Evolutionary conservation across 2,329 filamentous ascomycete genomes (phyloP).

Genomic region (Fusarium dimerum): DNA sequence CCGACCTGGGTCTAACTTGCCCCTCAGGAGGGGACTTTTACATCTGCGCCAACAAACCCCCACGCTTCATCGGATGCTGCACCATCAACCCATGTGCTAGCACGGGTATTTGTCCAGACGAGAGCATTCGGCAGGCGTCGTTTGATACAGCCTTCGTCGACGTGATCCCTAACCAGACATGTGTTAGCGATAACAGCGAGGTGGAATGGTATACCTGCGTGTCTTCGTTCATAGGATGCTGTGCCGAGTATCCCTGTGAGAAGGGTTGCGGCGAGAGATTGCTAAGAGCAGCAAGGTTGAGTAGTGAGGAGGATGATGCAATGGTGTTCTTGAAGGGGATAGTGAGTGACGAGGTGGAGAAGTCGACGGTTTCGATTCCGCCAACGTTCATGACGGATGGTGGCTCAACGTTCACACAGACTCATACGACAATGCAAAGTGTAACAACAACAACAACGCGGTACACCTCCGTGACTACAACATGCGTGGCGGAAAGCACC

Average conservation of each 20-base stretch:
- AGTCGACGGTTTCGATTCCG: no score
- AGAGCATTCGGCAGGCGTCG: conserved; percentile 25
- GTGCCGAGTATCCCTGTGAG: conserved; percentile 26
- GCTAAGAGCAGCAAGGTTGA: conserved; percentile 19
- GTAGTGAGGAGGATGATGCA: conserved; percentile 1
- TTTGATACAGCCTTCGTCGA: conserved; percentile 30
- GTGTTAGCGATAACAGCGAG: conserved; percentile 20
- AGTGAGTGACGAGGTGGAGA: no score
- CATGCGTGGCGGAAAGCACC: no score
- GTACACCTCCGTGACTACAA: no score
- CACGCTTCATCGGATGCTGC: conserved; percentile 45
- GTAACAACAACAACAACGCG: no score
- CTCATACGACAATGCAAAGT: no score
- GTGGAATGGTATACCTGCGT: conserved; percentile 39
- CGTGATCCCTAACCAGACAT: conserved; percentile 35
- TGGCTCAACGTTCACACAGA: no score
- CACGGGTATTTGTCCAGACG: conserved; percentile 20
- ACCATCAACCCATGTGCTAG: conserved; percentile 33
- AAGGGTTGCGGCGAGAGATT: conserved; percentile 10
- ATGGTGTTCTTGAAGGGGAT: background rate
- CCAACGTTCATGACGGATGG: no score
- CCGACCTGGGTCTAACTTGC: conserved; percentile 33
- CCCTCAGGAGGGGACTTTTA: conserved; percentile 37
- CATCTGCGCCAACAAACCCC: conserved; percentile 33
- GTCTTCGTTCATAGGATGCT: conserved; percentile 43